A percentile compares a stretch with the other conserved stretches of the same genome.
Evolutionary conservation across 345 rosid genomes (phyloP).

Genomic region (Acer negundo): DNA sequence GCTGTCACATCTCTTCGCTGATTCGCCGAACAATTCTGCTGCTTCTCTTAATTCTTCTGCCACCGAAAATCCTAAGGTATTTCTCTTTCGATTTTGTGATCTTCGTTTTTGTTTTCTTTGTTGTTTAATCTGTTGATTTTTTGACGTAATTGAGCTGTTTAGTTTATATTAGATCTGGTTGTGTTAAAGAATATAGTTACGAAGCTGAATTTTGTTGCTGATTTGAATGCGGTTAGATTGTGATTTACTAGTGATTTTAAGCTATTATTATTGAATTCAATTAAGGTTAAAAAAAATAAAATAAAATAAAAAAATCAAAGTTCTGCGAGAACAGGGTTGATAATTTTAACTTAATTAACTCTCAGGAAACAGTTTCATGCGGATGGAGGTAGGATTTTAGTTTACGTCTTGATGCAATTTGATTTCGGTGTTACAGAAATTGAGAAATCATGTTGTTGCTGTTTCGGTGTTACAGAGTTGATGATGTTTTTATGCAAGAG

Average conservation of each 20-base stretch:
- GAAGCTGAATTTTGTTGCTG: conserved; percentile 4
- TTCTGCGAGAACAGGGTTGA: not conserved
- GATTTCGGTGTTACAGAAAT: not conserved
- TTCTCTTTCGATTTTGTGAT: conserved; percentile 28
- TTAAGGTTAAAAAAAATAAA: not conserved
- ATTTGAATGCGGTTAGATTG: not conserved
- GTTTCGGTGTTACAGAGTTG: not conserved
- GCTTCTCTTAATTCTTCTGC: conserved; percentile 35
- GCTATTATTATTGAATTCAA: not conserved
- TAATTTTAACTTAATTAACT: not conserved
- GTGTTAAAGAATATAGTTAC: conserved; percentile 20
- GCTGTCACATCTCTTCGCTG: conserved; percentile 68
- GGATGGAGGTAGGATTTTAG: not conserved
- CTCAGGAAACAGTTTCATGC: not conserved
- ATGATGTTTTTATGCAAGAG: not conserved
- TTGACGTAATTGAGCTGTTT: not conserved
- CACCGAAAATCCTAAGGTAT: conserved; percentile 49
- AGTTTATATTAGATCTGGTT: conserved; percentile 27
- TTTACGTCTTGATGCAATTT: not conserved
- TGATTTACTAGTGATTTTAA: not conserved
- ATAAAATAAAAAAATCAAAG: not conserved
- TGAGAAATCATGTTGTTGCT: not conserved
- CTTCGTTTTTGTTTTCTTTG: not conserved
- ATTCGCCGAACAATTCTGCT: conserved; percentile 42
- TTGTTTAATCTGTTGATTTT: not conserved